A percentile compares a stretch with the other conserved stretches of the same genome.
These are phyloP conservation scores for Oryza glumipatula DNA, from an alignment of 176 grass and related monocot species.

Conservation along the genomic window DNA sequence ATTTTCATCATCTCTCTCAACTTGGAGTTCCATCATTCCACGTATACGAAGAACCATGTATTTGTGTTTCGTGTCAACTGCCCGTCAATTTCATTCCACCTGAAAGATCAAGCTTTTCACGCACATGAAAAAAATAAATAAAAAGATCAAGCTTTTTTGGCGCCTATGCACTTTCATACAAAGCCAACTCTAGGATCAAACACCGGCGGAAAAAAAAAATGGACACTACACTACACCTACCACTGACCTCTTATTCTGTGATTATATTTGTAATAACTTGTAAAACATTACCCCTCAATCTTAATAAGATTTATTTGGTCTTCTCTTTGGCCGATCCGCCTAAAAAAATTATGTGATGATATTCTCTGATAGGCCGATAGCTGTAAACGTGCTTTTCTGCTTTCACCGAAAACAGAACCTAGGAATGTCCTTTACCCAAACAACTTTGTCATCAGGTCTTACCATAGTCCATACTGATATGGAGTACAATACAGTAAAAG, in stretches of 20 bases:
- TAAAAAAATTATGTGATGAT: no score
- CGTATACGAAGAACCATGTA: background rate
- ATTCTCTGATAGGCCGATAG: background rate
- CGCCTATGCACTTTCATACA: background rate
- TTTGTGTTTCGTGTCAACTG: background rate
- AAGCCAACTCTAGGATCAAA: background rate
- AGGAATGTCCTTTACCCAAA: background rate
- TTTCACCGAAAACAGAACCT: background rate
- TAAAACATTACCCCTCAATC: no score
- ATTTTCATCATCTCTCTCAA: background rate
- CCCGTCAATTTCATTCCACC: background rate
- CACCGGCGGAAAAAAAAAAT: background rate
- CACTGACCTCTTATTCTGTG: background rate
- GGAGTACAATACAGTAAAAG: background rate
- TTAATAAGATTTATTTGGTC: no score
- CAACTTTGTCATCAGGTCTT: background rate
- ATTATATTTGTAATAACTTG: background rate
- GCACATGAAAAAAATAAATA: background rate
- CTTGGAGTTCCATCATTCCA: background rate
- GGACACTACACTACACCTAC: conserved; percentile 18
- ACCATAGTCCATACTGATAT: background rate
- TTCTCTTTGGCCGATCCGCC: no score
- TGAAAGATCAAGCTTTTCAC: background rate
- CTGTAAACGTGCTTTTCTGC: background rate
- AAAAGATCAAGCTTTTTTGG: background rate